Evolutionary conservation across 2,329 filamentous ascomycete genomes (phyloP).

Genomic region (Cladophialophora chaetospira): DNA sequence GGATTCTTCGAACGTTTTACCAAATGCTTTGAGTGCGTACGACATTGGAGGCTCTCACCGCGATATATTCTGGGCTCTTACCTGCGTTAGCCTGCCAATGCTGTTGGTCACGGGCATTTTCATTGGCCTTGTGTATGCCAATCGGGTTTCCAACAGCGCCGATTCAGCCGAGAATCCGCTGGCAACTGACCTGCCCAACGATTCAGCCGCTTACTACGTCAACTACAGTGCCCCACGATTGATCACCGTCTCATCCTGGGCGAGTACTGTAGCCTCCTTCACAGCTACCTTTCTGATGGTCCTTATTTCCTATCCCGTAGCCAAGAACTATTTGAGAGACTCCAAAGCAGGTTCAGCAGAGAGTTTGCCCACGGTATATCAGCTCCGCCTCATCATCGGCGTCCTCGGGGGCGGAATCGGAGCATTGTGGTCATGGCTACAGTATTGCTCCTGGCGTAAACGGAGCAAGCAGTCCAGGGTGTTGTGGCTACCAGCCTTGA

Average conservation of each 20-base stretch:
- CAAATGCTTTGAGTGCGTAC: background rate
- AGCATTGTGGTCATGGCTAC: conserved; percentile 1
- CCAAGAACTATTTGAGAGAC: conserved; percentile 15
- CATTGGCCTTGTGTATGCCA: conserved; percentile 13
- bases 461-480: background rate
- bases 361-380: conserved; percentile 3
- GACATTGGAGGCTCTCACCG: background rate
- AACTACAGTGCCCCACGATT: conserved; percentile 29
- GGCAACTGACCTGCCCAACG: background rate
- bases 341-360: background rate
- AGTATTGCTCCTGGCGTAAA: background rate
- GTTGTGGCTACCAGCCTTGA: background rate
- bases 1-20: too few relatives aligned
- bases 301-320: conserved; percentile 33
- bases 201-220: conserved; percentile 23
- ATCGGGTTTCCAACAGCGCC: conserved; percentile 2
- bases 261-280: conserved; percentile 32
- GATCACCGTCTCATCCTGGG: conserved; percentile 32
- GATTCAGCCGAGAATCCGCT: background rate
- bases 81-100: conserved; percentile 14
- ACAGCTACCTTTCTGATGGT: conserved; percentile 32
- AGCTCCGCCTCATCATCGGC: conserved; percentile 2
- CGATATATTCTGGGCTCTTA: conserved; percentile 13
- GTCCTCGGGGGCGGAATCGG: background rate
- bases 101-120: conserved; percentile 15